Evolutionary conservation across 352 stramenopile genomes (phyloP).

Genomic region (Phytophthora cactorum): DNA sequence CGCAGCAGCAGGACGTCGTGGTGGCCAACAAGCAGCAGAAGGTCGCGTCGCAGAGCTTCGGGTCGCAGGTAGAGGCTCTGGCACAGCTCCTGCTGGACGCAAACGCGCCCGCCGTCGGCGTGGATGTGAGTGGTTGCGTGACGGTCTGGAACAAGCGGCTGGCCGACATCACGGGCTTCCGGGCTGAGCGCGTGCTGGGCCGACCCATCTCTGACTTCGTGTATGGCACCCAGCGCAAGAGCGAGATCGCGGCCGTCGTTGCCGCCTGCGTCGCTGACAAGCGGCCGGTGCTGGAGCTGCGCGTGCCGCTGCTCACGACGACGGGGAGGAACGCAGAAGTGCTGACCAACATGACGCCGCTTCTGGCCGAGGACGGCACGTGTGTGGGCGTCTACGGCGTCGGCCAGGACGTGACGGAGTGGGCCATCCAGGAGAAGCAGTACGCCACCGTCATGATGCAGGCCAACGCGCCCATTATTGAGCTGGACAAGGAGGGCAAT

Average conservation of each 20-base stretch:
- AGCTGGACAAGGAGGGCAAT: conserved; percentile 71
- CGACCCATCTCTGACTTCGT: conserved; percentile 54
- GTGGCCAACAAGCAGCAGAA: background rate
- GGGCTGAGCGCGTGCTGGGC: conserved; percentile 46
- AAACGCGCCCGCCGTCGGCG: conserved; percentile 70
- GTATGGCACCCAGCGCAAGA: conserved; percentile 50
- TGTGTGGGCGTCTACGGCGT: conserved; percentile 65
- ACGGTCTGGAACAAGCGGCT: conserved; percentile 73
- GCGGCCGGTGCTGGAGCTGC: conserved; percentile 55
- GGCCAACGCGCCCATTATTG: conserved; percentile 81
- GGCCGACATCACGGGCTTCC: conserved; percentile 66
- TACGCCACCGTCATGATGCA: conserved; percentile 81
- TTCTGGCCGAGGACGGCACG: conserved; percentile 46
- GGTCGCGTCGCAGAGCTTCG: conserved; percentile 10
- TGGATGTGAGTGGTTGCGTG: conserved; percentile 55
- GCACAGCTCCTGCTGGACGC: conserved; percentile 64
- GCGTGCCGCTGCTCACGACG: conserved; percentile 54
- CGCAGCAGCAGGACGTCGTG: background rate
- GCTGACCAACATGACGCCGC: conserved; percentile 60
- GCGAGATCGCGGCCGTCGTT: conserved; percentile 37
- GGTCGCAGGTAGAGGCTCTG: conserved; percentile 25
- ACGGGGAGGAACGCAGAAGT: conserved; percentile 54
- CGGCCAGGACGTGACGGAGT: conserved; percentile 63
- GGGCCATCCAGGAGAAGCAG: conserved; percentile 60
- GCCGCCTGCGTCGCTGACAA: conserved; percentile 36